phyloP scores from a whole-genome alignment of 2,329 filamentous ascomycete species.

The Leptographium wingfieldii region DNA sequence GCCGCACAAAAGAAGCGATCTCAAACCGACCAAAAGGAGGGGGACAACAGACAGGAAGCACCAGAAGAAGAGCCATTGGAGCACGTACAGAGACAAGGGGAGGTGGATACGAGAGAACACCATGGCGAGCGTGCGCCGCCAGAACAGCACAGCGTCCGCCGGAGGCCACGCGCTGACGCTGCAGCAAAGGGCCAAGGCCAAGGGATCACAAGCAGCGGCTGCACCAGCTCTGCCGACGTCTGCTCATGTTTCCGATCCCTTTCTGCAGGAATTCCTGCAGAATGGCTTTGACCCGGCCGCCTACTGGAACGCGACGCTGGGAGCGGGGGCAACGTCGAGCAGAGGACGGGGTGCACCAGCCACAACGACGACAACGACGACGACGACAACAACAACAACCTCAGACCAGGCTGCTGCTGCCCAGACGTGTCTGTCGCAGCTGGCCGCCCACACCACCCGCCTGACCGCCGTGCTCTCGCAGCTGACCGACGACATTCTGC shows the following conservation, averaged over 20 bases:
- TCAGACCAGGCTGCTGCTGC: conserved; percentile 57
- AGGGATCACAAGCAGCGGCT: conserved; percentile 20
- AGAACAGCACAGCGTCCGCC: conserved; percentile 27
- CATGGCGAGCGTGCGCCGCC: conserved; percentile 32
- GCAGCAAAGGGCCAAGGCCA: conserved; percentile 17
- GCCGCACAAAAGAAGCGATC: background rate
- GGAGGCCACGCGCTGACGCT: conserved; percentile 20
- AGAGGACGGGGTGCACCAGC: background rate
- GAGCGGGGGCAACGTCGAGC: background rate
- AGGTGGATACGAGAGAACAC: background rate
- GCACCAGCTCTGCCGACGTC: conserved; percentile 35
- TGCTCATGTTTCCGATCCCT: conserved; percentile 56
- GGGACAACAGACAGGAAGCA: background rate
- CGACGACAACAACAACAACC: conserved; percentile 14
- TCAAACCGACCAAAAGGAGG: background rate
- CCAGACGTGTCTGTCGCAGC: conserved; percentile 71
- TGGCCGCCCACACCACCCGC: conserved; percentile 78
- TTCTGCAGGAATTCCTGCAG: conserved; percentile 62
- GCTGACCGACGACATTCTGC: conserved; percentile 86
- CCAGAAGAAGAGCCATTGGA: background rate
- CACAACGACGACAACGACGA: conserved; percentile 8
- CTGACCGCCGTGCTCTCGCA: conserved; percentile 73
- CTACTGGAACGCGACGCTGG: conserved; percentile 67
- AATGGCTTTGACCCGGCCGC: conserved; percentile 75
- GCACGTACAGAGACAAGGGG: background rate